phyloP scores from a whole-genome alignment of 768 basidiomycete genomes.

The Mycena indigotica region DNA sequence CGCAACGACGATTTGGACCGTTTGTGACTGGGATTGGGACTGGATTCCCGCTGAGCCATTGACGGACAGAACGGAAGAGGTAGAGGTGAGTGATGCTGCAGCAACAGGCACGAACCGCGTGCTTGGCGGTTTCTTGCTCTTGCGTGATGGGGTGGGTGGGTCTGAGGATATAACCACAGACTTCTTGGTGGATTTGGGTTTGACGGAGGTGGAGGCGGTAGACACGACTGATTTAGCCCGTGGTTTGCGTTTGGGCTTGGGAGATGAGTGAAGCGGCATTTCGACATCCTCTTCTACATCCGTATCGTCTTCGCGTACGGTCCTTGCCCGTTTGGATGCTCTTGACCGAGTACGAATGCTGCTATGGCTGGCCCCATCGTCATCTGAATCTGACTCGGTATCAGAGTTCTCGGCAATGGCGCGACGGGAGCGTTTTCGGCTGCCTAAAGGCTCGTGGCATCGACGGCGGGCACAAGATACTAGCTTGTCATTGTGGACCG shows the following conservation, averaged over 20 bases:
- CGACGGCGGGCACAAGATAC: conserved; percentile 56
- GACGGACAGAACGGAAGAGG: conserved; percentile 8
- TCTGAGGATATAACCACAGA: conserved; percentile 6
- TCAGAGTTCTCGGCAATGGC: conserved; percentile 6
- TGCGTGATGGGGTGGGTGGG: conserved; percentile 12
- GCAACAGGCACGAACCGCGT: conserved; percentile 15
- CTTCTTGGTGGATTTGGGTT: conserved; percentile 11
- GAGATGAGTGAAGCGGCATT: conserved; percentile 10
- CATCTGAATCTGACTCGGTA: conserved; percentile 16
- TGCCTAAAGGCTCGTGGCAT: conserved; percentile 50
- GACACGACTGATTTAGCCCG: conserved; percentile 12
- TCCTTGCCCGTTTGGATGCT: conserved; percentile 14
- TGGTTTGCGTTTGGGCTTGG: conserved; percentile 14
- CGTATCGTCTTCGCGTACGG: neutral
- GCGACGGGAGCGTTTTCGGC: conserved; percentile 33
- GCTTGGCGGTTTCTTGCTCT: conserved; percentile 19
- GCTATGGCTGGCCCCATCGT: conserved; percentile 22
- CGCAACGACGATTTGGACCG: conserved; percentile 5
- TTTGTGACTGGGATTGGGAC: conserved; percentile 7
- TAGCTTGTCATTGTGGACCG: conserved; percentile 66
- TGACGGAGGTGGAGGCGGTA: neutral
- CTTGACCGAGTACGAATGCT: conserved; percentile 21
- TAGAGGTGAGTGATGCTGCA: conserved; percentile 12
- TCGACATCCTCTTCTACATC: conserved; percentile 16
- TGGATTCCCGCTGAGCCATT: conserved; percentile 3